Evolutionary conservation across 345 rosid species (phyloP).

Genomic region (Salix exigua): DNA sequence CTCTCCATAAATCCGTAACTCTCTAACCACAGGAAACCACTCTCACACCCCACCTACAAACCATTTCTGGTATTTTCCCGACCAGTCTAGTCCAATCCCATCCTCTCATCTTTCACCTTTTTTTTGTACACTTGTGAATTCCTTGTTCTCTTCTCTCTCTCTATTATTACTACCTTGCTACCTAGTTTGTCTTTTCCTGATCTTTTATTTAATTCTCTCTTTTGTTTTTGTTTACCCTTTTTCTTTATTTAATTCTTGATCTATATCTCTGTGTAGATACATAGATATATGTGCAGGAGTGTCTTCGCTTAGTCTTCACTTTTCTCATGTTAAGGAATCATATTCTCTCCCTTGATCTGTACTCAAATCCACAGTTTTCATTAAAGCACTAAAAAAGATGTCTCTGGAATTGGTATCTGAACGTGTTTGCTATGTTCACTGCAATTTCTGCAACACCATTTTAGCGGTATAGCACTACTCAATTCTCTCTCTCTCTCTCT

Average conservation of each 20-base stretch:
- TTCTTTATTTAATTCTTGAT: slow-evolving; percentile 18
- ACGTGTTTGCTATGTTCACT: slow-evolving; percentile 88
- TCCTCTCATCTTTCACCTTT: slow-evolving; percentile 15
- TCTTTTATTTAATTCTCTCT: neutral
- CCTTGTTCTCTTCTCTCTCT: slow-evolving; percentile 24
- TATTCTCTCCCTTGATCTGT: slow-evolving; percentile 3
- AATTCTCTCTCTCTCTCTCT: neutral
- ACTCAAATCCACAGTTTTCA: neutral
- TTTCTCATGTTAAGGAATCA: neutral
- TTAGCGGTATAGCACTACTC: slow-evolving; percentile 64
- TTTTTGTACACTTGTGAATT: neutral
- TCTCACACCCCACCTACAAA: neutral
- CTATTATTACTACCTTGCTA: neutral
- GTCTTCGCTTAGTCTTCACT: neutral
- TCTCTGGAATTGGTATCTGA: slow-evolving; percentile 71
- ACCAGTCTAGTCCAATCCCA: slow-evolving; percentile 34
- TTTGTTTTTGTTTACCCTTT: slow-evolving; percentile 1
- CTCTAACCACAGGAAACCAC: neutral
- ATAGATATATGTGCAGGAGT: neutral
- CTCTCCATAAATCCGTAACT: slow-evolving; percentile 11
- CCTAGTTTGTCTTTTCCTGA: neutral
- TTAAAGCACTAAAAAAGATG: slow-evolving; percentile 36
- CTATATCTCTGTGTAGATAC: neutral
- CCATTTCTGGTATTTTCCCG: slow-evolving; percentile 8
- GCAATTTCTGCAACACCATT: slow-evolving; percentile 98